Conservation (phyloP, 129 eudicot genomes). For the Silybum marianum region DNA sequence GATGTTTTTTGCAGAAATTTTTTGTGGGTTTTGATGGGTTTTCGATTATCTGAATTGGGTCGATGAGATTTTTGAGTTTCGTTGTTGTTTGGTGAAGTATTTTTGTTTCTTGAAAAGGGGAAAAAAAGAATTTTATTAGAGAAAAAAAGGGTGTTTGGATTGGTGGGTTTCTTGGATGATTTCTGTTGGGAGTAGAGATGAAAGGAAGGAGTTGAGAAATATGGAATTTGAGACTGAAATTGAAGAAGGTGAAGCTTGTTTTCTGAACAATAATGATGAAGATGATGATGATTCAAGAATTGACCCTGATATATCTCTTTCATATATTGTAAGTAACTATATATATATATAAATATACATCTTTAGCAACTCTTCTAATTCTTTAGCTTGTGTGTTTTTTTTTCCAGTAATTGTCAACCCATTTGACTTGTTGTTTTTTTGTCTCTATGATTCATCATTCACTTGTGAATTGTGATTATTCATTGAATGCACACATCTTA, state of each 20-base stretch:
- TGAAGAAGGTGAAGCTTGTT: constrained; percentile 90
- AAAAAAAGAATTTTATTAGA: not conserved
- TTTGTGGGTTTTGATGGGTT: constrained; percentile 49
- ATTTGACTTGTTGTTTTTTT: not conserved
- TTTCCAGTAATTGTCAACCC: not conserved
- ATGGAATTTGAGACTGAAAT: constrained; percentile 67
- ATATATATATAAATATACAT: too few relatives aligned
- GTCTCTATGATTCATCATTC: not conserved
- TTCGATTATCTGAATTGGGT: constrained; percentile 45
- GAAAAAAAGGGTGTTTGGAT: not conserved
- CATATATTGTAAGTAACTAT: constrained; percentile 57
- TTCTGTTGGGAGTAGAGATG: constrained; percentile 72
- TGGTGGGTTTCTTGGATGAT: constrained; percentile 51
- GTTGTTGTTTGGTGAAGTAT: constrained; percentile 21
- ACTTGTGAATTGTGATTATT: constrained; percentile 7
- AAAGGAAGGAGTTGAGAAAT: constrained; percentile 65
- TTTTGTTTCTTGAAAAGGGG: constrained; percentile 13
- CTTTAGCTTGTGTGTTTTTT: not conserved
- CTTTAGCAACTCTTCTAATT: not conserved
- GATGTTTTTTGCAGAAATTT: constrained; percentile 6
- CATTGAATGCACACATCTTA: not conserved
- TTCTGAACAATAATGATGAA: constrained; percentile 40
- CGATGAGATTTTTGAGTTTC: constrained; percentile 29
- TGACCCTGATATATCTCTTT: constrained; percentile 70
- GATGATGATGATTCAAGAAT: constrained; percentile 46